Evolutionary conservation across 2,329 filamentous ascomycete species (phyloP), one percentile per base, ranked within the genome.

Genomic region (Thermoascus crustaceus): DNA sequence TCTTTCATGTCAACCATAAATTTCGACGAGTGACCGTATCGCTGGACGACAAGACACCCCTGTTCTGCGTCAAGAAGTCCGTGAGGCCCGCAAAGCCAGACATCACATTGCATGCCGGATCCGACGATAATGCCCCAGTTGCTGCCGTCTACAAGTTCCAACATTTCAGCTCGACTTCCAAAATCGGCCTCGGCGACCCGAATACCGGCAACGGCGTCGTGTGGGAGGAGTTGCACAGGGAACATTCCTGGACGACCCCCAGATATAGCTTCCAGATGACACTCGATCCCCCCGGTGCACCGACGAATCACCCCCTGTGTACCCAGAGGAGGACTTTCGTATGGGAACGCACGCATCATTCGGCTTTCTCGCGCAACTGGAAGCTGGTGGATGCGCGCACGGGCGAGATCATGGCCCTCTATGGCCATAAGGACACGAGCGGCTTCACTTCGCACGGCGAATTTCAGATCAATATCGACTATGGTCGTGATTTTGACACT

Each of bases 101-200:
- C 11, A 42, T 62, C 5, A 58, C 54, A 2, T 43, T 61, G 32
- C 55, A 63, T 41, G 34, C 42, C 1, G 52, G 57, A 8, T 17
- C 40, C 3, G 43, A 52, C 40, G 43, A 45, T 5, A 47, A 38
- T 3, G 54, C 43, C 3, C 51, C 53, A 31, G 13, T n/a, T n/a
- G n/a, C n/a, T n/a, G 57, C 49, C 0, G 45, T 53, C 4, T 52
- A 49, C 38, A 58, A 61, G 29, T 62, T 57, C 36, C 35, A 47
- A 7, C 50, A 52, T 23, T 53, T 61, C 34, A 59, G 57, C 4
- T 47, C 48, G 10, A 47, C 53, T 35, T 41, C 46, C 11, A 55
- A 57, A 38, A 42, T 62, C 23, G 55, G 56, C 5, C 42, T 61
- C 7, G 53, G 56, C 23, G 46, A 61, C 29, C 54, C 54, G 4